A percentile compares a stretch with the other conserved stretches of the same genome.
Evolutionary conservation across 805 yeast genomes (phyloP).

Genomic region (Candida boleticola): DNA sequence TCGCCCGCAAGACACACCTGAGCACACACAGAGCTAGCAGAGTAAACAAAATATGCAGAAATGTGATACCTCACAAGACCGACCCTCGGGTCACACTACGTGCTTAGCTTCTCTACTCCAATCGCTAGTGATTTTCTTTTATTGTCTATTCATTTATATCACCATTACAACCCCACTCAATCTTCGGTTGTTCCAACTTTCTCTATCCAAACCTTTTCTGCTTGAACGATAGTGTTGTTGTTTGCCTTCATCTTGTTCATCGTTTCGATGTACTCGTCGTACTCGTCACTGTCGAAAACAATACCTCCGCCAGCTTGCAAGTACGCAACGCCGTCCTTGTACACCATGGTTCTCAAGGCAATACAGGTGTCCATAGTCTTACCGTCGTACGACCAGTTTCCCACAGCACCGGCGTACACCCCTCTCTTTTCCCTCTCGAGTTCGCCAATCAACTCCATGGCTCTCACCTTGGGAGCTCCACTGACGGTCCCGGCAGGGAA

Average conservation of each 20-base stretch:
- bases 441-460: constrained; percentile 92
- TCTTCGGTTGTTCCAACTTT: constrained; percentile 28
- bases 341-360: constrained; percentile 95
- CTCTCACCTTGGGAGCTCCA: constrained; percentile 97
- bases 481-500: constrained; percentile 99
- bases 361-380: constrained; percentile 95
- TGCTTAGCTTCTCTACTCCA: no score
- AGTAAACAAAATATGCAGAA: no score
- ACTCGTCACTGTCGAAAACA: constrained; percentile 91
- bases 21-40: no score
- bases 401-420: constrained; percentile 98
- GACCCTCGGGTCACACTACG: no score
- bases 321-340: constrained; percentile 85
- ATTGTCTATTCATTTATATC: no score
- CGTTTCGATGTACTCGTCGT: constrained; percentile 93
- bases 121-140: no score
- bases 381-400: constrained; percentile 97
- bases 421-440: constrained; percentile 92
- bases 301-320: constrained; percentile 99
- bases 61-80: no score
- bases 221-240: constrained; percentile 85
- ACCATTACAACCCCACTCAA: no score
- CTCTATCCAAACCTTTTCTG: constrained; percentile 74
- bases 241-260: constrained; percentile 97
- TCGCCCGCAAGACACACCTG: no score